Base-by-base conservation (phyloP, 805 yeast genomes). In the Candida saitoana region DNA sequence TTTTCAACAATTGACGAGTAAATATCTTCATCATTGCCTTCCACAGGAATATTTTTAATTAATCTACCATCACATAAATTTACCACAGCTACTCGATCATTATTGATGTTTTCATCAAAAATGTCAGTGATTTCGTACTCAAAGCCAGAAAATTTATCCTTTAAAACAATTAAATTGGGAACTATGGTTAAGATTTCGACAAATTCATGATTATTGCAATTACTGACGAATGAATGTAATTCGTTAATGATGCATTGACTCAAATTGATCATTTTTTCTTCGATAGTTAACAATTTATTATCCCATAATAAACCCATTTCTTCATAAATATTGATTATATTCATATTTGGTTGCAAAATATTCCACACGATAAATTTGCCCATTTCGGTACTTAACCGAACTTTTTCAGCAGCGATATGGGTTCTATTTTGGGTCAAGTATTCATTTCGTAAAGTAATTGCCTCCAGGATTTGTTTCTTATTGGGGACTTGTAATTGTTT, bases 381-480 rank as follows among this genome's bases (percentile, higher is more conserved):
- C 5, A 68, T 49, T 42, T 68, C 71, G 4, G 63, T 56, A 17
- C 65, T 46, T 14, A 73, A 46, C 40, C 71, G 52, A 14, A 72
- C 58, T 19, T 59, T 63, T 46, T 74, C 79, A 3, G 69, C 60
- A 1, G 74, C 71, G 34, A 63, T 52, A 44, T 67, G 74, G 1
- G 69, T 52, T 34, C 63, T 68, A 29, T 63, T 57, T 20, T 61
- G 63, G 3, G 67, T 61, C 2, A 58, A 48, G 56, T 69, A 74
- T 43, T 71, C 74, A 5, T 67, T 64, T 18, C 74, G 49, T 6
- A 53, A 40, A 0, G 60, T 52, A 7, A 67, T 41, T 0, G 54
- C 65, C n/a, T 49, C 41, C 12, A 60, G 60, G 1, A 64, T 50
- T 42, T 66, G 68, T 31, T 53, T 56, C 38, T 64, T 58, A 1